Conservation (phyloP, 73 alveolate genomes). For the Vitrella brassicaformis region DNA sequence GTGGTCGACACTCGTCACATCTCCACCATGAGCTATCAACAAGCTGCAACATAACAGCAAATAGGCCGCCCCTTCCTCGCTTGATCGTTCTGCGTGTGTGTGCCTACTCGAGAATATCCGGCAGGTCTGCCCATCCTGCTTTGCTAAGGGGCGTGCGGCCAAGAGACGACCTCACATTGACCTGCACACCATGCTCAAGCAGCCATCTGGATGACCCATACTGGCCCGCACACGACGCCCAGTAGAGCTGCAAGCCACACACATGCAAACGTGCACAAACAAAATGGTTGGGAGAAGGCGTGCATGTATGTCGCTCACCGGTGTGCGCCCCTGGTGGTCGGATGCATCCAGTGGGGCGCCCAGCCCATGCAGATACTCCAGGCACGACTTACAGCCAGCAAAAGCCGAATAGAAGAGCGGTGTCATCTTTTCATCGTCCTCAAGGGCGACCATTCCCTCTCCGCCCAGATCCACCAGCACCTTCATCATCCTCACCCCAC, state of each 20-base stretch:
- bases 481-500: neutral
- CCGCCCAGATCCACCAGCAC: neutral
- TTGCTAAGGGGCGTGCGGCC: conserved; percentile 77
- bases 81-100: conserved; percentile 39
- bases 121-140: conserved; percentile 75
- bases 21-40: too few species aligned
- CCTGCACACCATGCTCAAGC: conserved; percentile 54
- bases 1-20: conserved; percentile 50
- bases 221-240: neutral
- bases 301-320: too few species aligned
- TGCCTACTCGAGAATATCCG: conserved; percentile 51
- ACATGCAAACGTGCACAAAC: neutral
- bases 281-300: too few species aligned
- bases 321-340: too few species aligned
- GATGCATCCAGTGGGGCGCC: too few species aligned
- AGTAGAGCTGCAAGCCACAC: neutral
- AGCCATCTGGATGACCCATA: conserved; percentile 4
- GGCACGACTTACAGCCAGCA: neutral
- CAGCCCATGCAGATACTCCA: neutral
- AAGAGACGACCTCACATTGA: conserved; percentile 46
- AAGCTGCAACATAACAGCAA: too few species aligned
- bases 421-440: neutral
- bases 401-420: conserved; percentile 3
- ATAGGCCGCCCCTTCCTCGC: too few species aligned
- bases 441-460: neutral